These are phyloP conservation scores for Boletus rufocinnamomeus DNA, from an alignment of 768 basidiomycete genomes.

Conservation along the genomic window DNA sequence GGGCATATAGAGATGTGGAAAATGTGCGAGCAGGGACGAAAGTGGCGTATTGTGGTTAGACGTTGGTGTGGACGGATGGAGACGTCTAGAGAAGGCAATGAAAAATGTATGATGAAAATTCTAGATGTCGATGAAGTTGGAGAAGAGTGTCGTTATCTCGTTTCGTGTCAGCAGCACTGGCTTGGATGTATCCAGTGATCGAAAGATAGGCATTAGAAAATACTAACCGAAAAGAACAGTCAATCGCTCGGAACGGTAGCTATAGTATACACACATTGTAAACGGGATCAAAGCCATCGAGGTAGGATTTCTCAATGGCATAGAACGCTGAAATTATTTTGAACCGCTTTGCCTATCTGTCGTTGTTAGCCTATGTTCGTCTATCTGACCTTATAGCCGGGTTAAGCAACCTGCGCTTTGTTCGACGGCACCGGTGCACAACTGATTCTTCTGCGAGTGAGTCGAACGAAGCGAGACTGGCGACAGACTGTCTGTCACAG, in stretches of 20 bases:
- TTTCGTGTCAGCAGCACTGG: constrained; percentile 72
- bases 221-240: constrained; percentile 48
- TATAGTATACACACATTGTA: constrained; percentile 66
- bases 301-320: constrained; percentile 78
- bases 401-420: constrained; percentile 39
- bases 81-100: constrained; percentile 53
- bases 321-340: constrained; percentile 78
- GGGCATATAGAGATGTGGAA: constrained; percentile 87
- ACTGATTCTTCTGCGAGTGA: constrained; percentile 58
- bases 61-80: constrained; percentile 24
- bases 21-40: constrained; percentile 72
- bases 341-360: constrained; percentile 54
- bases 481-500: constrained; percentile 67
- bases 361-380: constrained; percentile 47
- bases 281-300: constrained; percentile 79
- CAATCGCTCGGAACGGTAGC: background rate
- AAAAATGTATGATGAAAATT: constrained; percentile 81
- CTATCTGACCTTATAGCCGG: constrained; percentile 24
- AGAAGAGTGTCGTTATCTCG: constrained; percentile 74
- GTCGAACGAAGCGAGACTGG: constrained; percentile 73
- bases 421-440: constrained; percentile 32
- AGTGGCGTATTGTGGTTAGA: constrained; percentile 41
- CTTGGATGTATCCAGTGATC: constrained; percentile 65
- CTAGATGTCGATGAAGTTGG: constrained; percentile 91
- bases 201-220: constrained; percentile 79